phyloP scores from a whole-genome alignment of 139 green algal genomes.

The Chlorella sp. region DNA sequence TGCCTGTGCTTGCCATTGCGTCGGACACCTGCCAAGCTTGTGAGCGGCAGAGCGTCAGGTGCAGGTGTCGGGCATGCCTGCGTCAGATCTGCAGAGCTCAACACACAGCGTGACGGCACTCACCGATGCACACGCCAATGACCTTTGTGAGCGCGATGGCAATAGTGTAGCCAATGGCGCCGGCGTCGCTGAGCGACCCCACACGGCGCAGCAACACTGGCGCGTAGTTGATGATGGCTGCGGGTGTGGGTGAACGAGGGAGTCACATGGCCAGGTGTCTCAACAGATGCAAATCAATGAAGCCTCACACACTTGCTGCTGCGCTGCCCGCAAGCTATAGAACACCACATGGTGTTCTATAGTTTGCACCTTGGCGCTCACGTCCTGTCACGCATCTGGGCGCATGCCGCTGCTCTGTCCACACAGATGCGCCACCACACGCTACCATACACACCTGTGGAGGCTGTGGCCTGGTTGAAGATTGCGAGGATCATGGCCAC shows the following conservation, averaged over 20 bases:
- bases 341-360: neutral
- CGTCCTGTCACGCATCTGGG: neutral
- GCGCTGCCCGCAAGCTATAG: neutral
- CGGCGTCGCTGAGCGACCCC: constrained; percentile 9
- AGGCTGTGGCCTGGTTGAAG: constrained; percentile 66
- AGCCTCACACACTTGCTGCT: neutral
- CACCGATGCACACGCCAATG: constrained; percentile 34
- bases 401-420: neutral
- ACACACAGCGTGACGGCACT: neutral
- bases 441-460: constrained; percentile 16
- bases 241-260: too few species aligned
- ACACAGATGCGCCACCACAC: neutral
- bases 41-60: neutral
- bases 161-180: constrained; percentile 37
- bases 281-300: too few species aligned
- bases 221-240: constrained; percentile 80
- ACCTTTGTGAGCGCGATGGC: constrained; percentile 53
- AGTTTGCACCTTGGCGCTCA: too few species aligned
- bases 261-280: too few species aligned
- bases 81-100: neutral
- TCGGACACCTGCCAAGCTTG: neutral
- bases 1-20: neutral
- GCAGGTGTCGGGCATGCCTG: neutral
- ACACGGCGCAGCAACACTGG: constrained; percentile 36
- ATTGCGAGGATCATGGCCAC: constrained; percentile 63